phyloP scores from a whole-genome alignment of 345 rosid genomes.

The Melastoma malabathricum region DNA sequence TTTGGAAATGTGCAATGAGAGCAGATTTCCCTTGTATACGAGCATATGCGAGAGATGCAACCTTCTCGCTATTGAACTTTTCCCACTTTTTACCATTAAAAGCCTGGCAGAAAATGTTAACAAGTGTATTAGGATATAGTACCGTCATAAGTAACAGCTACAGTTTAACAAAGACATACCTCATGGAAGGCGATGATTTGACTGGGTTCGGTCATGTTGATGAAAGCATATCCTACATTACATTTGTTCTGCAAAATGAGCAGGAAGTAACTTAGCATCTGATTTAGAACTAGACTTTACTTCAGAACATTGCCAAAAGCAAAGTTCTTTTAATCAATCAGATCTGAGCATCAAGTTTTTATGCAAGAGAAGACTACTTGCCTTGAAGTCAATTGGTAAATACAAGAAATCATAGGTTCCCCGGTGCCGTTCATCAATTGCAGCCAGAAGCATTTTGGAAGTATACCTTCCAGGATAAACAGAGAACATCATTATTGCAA shows the following conservation, averaged over 20 bases:
- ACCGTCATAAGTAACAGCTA: not conserved
- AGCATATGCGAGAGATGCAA: constrained; percentile 62
- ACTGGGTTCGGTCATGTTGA: constrained; percentile 46
- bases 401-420: constrained; percentile 62
- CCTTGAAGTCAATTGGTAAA: constrained; percentile 73
- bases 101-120: constrained; percentile 23
- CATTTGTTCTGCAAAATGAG: constrained; percentile 40
- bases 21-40: constrained; percentile 71
- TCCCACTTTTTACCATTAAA: constrained; percentile 79
- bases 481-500: not conserved
- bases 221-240: constrained; percentile 63
- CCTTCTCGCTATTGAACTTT: constrained; percentile 71
- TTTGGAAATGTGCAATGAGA: constrained; percentile 63
- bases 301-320: no score
- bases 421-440: constrained; percentile 46
- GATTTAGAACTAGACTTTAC: not conserved
- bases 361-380: constrained; percentile 9
- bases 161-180: constrained; percentile 6
- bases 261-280: constrained; percentile 5
- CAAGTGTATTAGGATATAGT: constrained; percentile 4
- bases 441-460: constrained; percentile 68
- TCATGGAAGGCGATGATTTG: constrained; percentile 45
- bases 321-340: no score
- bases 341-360: constrained; percentile 5
- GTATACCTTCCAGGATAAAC: constrained; percentile 10